Evolutionary conservation across 768 basidiomycete genomes (phyloP).

Genomic region (Pleurotus giganteus): DNA sequence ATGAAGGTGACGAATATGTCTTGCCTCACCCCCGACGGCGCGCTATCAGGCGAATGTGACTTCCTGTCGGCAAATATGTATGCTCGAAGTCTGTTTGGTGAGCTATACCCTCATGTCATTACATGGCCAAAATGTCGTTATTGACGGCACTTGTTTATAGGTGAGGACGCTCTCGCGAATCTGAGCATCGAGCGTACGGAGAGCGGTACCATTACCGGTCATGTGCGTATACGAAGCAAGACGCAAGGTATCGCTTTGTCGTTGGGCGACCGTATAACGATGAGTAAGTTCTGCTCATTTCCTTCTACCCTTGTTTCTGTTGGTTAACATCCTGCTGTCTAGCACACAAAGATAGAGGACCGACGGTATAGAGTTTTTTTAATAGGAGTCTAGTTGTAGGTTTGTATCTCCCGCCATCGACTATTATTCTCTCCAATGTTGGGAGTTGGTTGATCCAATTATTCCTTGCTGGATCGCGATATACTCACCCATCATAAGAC

Average conservation of each 20-base stretch:
- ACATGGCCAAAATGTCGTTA: not conserved
- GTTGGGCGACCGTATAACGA: constrained; percentile 85
- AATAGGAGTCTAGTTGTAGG: not conserved
- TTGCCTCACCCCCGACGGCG: constrained; percentile 93
- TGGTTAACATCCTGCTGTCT: constrained; percentile 1
- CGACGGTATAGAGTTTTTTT: constrained; percentile 26
- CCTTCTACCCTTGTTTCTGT: not conserved
- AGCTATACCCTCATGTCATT: constrained; percentile 31
- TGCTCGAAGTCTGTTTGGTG: constrained; percentile 90
- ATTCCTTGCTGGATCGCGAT: too few relatives aligned
- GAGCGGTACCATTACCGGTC: constrained; percentile 78
- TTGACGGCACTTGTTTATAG: constrained; percentile 33
- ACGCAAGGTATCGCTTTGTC: constrained; percentile 97
- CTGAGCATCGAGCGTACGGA: constrained; percentile 88
- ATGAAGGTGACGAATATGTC: constrained; percentile 99
- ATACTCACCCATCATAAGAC: too few relatives aligned
- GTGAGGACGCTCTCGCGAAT: constrained; percentile 96
- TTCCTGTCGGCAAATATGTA: constrained; percentile 98
- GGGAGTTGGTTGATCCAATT: too few relatives aligned
- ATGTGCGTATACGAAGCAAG: constrained; percentile 95
- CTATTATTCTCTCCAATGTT: not conserved
- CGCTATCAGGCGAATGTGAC: constrained; percentile 92
- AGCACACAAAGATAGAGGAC: constrained; percentile 41
- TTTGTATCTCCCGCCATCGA: not conserved
- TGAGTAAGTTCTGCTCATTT: constrained; percentile 36